Base-by-base conservation (phyloP, 2,329 filamentous ascomycete species). In the Xylaria sp. region DNA sequence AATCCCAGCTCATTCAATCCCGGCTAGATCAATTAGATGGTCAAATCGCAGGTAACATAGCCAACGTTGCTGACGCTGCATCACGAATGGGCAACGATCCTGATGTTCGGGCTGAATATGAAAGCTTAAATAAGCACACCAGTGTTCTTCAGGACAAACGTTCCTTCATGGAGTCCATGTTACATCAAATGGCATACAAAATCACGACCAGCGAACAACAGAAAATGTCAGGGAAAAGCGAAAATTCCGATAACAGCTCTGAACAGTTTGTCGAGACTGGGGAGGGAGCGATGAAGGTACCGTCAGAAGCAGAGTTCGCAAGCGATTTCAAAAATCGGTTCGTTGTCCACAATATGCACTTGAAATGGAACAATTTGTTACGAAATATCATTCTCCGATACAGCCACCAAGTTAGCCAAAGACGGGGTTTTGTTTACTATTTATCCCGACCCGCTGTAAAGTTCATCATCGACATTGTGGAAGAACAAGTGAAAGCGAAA, bases 291-390 rank as follows among this genome's bases (percentile, higher is more conserved):
- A 83, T 91, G 62, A 90, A 93, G 71, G 87, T 91, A 1, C 89
- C 90, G 2, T 88, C 91, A 0, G 88, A 91, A 3, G 89, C 92
- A 18, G 94, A 98, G 73, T 95, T 95, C 73, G 91, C 93, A 58
- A 97, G 92, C 79, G 94, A 98, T 78, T 99, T 98, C 84, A 96
- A 97, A 79, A 99, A 99, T 78, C 92, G 96, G 1, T 99, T 99
- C 83, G 95, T 98, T 75, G 92, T 99, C 62, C 96, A 99, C 84
- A 99, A 99, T 76, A 89, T 97, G 78, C 96, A 99, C 77, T 84
- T 99, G 66, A 99, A 99, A 80, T 99, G 96, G 96, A 98, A 97
- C 83, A 99, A 99, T 75, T 89, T 94, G 12, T 83, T 99, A 46
- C 90, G 96, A 68, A 98, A 99, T 78, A 98, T 98, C 76, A 96